These are phyloP conservation scores for Stephania cephalantha DNA, from an alignment of 164 flowering plant species.

Conservation along the genomic window DNA sequence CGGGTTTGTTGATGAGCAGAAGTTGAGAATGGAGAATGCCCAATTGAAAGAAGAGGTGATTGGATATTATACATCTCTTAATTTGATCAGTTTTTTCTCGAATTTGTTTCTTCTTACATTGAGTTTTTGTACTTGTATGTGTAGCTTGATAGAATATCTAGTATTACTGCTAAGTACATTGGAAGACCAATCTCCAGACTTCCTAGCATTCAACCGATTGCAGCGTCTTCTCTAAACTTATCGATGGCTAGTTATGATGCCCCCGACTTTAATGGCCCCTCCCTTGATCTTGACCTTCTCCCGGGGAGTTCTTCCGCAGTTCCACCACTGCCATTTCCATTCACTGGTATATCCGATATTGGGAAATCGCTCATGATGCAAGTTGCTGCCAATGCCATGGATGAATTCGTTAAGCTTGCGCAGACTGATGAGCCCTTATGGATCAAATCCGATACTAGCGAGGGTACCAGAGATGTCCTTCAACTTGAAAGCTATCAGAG, in stretches of 20 bases:
- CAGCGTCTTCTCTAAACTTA: slow-evolving; percentile 55
- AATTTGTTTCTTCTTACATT: neutral
- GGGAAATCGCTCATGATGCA: slow-evolving; percentile 68
- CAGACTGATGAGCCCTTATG: slow-evolving; percentile 51
- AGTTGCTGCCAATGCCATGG: slow-evolving; percentile 60
- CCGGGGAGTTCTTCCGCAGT: slow-evolving; percentile 35
- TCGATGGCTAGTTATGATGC: slow-evolving; percentile 46
- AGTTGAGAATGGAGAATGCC: slow-evolving; percentile 79
- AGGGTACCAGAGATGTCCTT: slow-evolving; percentile 41
- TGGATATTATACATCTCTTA: neutral
- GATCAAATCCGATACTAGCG: slow-evolving; percentile 29
- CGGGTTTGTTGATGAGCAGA: slow-evolving; percentile 78
- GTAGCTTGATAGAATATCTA: slow-evolving; percentile 81
- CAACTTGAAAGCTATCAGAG: slow-evolving; percentile 54
- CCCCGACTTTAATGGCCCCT: slow-evolving; percentile 32
- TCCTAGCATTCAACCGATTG: slow-evolving; percentile 60
- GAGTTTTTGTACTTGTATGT: slow-evolving; percentile 1
- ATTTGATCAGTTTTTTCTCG: neutral
- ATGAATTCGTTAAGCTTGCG: slow-evolving; percentile 52
- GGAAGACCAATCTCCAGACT: slow-evolving; percentile 79
- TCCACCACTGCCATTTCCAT: slow-evolving; percentile 33
- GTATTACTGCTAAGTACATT: slow-evolving; percentile 74
- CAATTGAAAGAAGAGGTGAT: slow-evolving; percentile 58
- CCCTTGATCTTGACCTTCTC: slow-evolving; percentile 77
- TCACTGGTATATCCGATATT: slow-evolving; percentile 36